Conservation (phyloP, 345 rosid species). For the Angophora floribunda region DNA sequence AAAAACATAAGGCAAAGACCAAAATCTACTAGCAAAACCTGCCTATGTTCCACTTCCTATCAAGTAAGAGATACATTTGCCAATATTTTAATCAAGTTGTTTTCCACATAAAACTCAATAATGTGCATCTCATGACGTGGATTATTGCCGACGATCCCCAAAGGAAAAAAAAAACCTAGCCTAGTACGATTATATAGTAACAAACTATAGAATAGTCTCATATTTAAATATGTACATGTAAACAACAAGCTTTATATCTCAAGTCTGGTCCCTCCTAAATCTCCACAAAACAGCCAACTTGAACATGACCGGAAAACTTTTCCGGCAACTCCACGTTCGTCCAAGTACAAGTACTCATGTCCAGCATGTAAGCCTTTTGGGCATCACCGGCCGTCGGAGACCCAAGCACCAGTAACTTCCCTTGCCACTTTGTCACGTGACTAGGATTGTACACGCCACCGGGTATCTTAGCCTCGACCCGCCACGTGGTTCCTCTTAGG, state of each 20-base stretch:
- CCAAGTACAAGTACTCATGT: slow-evolving; percentile 32
- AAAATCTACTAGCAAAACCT: too few species aligned
- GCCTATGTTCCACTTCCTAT: not conserved
- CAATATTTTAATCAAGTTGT: not conserved
- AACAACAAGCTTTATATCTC: not conserved
- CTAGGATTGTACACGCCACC: slow-evolving; percentile 27
- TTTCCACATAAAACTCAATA: not conserved
- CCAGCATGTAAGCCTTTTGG: slow-evolving; percentile 19
- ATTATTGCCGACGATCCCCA: not conserved
- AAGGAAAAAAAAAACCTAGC: not conserved
- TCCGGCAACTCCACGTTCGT: slow-evolving; percentile 15
- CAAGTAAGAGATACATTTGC: not conserved
- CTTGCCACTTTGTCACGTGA: slow-evolving; percentile 25
- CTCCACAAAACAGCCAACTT: slow-evolving; percentile 53
- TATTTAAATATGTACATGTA: not conserved
- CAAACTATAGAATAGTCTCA: not conserved
- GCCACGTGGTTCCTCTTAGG: slow-evolving; percentile 23
- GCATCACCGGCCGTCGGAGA: slow-evolving; percentile 17
- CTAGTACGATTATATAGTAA: not conserved
- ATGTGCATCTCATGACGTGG: not conserved
- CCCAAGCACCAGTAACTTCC: slow-evolving; percentile 52
- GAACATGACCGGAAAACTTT: slow-evolving; percentile 44
- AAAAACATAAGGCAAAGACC: too few species aligned
- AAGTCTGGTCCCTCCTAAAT: slow-evolving; percentile 6
- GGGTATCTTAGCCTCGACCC: slow-evolving; percentile 28